Base-by-base conservation (phyloP, 441 rosid genomes). In the Syzygium syzygioides region DNA sequence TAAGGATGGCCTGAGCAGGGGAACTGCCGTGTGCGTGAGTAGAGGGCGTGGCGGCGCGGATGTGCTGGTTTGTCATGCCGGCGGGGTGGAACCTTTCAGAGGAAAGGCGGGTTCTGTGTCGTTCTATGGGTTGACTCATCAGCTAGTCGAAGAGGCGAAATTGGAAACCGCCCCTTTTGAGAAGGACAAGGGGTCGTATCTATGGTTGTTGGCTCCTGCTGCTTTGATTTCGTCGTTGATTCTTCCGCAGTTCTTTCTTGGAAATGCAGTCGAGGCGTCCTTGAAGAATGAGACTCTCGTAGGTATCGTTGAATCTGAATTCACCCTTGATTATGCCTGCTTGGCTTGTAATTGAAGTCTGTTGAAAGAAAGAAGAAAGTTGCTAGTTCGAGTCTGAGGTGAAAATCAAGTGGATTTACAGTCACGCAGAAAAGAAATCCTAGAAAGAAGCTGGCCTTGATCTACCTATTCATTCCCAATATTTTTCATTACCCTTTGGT, bases 51-150 rank as follows among this genome's bases (percentile, higher is more conserved):
- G 52, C 12, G 83, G 83, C 4, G 52, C n/a, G 1, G n/a, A 26
- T 37, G 52, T 76, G 83, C n/a, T 41, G 52, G n/a, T 76, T 76
- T 76, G 83, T 76, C n/a, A 55, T 25, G 80, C 53, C 71, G 89
- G 90, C 88, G 94, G 92, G 87, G 87, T 89, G 91, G 99, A 96
- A 90, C 92, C 95, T 20, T 94, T 94, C 88, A 93, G 93, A 56
- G 98, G 99, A 15, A 96, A 97, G 91, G 90, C 99, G 4, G 98
- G 99, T 87, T 96, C 96, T 12, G 91, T 95, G 91, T 96, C 98
- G 10, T 97, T 96, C 91, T 71, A 88, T 88, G 99, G 99, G 10
- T 84, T 95, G 90, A 94, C 95, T 84, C 94, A 96, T 86, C 98
- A 96, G 90, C 92, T 93, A 6, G 95, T 95, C 64, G 99, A 96